Evolutionary conservation across 768 basidiomycete species (phyloP), one percentile per base, ranked within the genome.

Genomic region (Russula compacta): DNA sequence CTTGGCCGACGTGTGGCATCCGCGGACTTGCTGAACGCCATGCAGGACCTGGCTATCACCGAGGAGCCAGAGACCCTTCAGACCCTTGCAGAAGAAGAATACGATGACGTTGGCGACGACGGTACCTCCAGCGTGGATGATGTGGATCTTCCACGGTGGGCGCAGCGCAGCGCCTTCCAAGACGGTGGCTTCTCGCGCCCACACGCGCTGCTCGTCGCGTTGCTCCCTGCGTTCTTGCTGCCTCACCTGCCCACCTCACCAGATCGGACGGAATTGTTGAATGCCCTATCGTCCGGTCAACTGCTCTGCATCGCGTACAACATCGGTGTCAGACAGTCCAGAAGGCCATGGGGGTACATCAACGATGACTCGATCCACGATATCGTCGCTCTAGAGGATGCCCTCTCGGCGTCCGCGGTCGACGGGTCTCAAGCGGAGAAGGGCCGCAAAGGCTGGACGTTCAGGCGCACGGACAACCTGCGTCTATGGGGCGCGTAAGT

Each of bases 331-430:
- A 82, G 93, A 29, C 81, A 83, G 60, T 92, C 90, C 8, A 83
- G 82, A 50, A 83, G 87, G 65, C 89, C 90, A 0, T 95, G 92
- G 91, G 93, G 92, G 0, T 95, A 86, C 72, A 86, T 95, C 59
- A 87, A 80, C 62, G 73, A 78, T 47, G 83, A 87, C 59, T 81
- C 83, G 2, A 83, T 95, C 17, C 93, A 95, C 67, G 89, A 92
- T 67, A 84, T 95, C 49, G 71, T 84, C 19, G 76, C 80, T 3
- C 79, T 91, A 15, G 88, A 90, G 69, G 74, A 73, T 56, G 77
- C 78, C 0, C 75, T 75, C 7, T 70, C 73, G 12, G 72, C 70
- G 21, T 67, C 65, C 0, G 68, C 66, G 29, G 75, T 69, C 4
- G 75, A 77, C 46, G 72, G 67, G 12, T 42, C 56, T 6, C 61